These are phyloP conservation scores for Saturnispora hagleri DNA, from an alignment of 805 yeast species.

Conservation along the genomic window DNA sequence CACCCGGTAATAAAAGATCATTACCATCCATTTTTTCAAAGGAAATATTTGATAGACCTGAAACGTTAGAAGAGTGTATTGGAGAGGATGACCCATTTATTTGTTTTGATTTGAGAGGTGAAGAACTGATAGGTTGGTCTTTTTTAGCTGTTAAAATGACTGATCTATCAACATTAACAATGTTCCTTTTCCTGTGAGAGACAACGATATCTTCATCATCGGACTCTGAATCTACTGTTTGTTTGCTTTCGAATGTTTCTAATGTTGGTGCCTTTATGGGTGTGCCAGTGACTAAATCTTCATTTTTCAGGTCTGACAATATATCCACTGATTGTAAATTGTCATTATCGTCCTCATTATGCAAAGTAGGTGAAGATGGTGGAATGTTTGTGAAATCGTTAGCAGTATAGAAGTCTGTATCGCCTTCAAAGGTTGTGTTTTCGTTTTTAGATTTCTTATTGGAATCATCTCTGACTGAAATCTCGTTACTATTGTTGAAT, in stretches of 20 bases:
- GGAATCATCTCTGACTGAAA: not conserved
- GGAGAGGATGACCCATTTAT: conserved; percentile 22
- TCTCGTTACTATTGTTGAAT: conserved; percentile 17
- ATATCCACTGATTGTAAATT: conserved; percentile 4
- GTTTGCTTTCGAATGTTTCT: not conserved
- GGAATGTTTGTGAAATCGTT: conserved; percentile 17
- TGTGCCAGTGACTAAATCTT: conserved; percentile 5
- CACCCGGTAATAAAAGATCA: conserved; percentile 22
- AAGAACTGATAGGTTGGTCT: conserved; percentile 17
- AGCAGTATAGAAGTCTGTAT: conserved; percentile 16
- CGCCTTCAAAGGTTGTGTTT: conserved; percentile 14
- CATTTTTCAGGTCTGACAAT: conserved; percentile 9
- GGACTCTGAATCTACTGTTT: conserved; percentile 17
- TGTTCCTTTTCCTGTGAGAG: conserved; percentile 42
- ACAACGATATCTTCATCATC: conserved; percentile 52
- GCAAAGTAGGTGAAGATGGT: conserved; percentile 27
- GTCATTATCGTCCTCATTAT: not conserved
- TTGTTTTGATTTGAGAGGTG: conserved; percentile 17
- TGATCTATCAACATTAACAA: conserved; percentile 32
- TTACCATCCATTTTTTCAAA: conserved; percentile 28
- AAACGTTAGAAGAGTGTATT: conserved; percentile 19
- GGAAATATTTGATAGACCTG: conserved; percentile 18
- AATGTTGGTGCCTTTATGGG: not conserved
- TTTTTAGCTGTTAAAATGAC: conserved; percentile 32
- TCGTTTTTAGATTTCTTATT: not conserved